Evolutionary conservation across 345 rosid species (phyloP).

Genomic region (Nasturtium officinale): DNA sequence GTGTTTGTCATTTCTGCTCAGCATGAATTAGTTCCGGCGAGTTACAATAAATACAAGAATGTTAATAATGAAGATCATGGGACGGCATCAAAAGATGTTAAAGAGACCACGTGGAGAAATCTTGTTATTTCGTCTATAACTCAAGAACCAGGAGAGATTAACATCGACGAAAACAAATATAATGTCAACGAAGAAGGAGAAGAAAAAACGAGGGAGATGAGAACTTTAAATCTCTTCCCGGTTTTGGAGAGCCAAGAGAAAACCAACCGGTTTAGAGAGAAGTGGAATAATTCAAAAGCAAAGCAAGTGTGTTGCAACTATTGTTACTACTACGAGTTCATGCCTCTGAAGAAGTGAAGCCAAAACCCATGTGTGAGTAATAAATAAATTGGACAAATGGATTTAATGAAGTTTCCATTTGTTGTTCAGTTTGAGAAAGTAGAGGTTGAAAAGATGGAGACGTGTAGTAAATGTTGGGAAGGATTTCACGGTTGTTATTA

Average conservation of each 20-base stretch:
- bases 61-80: conserved; percentile 34
- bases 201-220: conserved; percentile 43
- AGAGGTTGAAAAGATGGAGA: conserved; percentile 26
- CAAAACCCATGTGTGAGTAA: conserved; percentile 52
- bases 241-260: conserved; percentile 38
- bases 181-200: conserved; percentile 26
- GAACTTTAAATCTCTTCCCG: conserved; percentile 66
- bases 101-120: conserved; percentile 32
- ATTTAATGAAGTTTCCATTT: conserved; percentile 23
- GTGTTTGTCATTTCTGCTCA: neutral
- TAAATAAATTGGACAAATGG: conserved; percentile 10
- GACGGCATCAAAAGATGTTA: conserved; percentile 37
- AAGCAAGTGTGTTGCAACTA: conserved; percentile 39
- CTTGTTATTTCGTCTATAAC: conserved; percentile 18
- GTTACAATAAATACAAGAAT: conserved; percentile 15
- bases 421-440: conserved; percentile 17
- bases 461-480: conserved; percentile 36
- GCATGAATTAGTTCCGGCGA: conserved; percentile 17
- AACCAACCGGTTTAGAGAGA: conserved; percentile 28
- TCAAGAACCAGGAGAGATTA: conserved; percentile 25
- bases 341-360: conserved; percentile 61
- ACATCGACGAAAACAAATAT: conserved; percentile 7
- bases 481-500: neutral
- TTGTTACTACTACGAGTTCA: conserved; percentile 60
- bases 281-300: conserved; percentile 37